phyloP scores from a whole-genome alignment of 768 basidiomycete genomes.

The Boletus bicolor region DNA sequence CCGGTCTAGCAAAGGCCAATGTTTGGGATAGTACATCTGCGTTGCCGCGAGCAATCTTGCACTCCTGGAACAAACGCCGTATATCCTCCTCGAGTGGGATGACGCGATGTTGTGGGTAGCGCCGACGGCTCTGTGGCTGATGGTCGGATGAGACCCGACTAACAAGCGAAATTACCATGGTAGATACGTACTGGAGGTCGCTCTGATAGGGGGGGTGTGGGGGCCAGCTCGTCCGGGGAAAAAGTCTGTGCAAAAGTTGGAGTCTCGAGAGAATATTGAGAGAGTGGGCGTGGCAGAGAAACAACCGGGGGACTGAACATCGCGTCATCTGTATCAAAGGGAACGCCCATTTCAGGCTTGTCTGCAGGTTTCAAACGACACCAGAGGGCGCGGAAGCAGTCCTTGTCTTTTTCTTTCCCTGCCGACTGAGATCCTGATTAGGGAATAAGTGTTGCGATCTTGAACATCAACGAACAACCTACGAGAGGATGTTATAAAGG shows the following conservation, averaged over 20 bases:
- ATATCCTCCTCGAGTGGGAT: slow-evolving; percentile 85
- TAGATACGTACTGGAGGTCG: slow-evolving; percentile 17
- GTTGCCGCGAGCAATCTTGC: slow-evolving; percentile 79
- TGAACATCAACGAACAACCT: background rate
- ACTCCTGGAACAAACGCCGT: slow-evolving; percentile 77
- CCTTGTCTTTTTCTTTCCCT: slow-evolving; percentile 37
- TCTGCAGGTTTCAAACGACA: slow-evolving; percentile 72
- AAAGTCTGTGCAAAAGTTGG: slow-evolving; percentile 39
- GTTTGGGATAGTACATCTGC: slow-evolving; percentile 72
- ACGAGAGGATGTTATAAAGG: slow-evolving; percentile 43
- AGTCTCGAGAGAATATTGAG: slow-evolving; percentile 31
- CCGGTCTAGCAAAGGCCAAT: slow-evolving; percentile 64
- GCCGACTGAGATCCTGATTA: slow-evolving; percentile 17
- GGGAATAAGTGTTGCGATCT: background rate
- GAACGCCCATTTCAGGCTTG: slow-evolving; percentile 82
- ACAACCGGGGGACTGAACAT: slow-evolving; percentile 71
- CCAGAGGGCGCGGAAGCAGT: slow-evolving; percentile 73
- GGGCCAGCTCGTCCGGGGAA: slow-evolving; percentile 26
- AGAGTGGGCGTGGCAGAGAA: slow-evolving; percentile 28
- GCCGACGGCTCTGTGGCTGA: slow-evolving; percentile 16
- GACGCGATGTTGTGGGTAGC: slow-evolving; percentile 34
- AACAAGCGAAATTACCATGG: too few species aligned
- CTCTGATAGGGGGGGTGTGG: slow-evolving; percentile 28
- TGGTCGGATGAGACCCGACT: background rate
- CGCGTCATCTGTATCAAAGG: slow-evolving; percentile 73